These are phyloP conservation scores for Aspergillaceae sp. DNA, from an alignment of 2,329 filamentous ascomycete species.

Conservation along the genomic window DNA sequence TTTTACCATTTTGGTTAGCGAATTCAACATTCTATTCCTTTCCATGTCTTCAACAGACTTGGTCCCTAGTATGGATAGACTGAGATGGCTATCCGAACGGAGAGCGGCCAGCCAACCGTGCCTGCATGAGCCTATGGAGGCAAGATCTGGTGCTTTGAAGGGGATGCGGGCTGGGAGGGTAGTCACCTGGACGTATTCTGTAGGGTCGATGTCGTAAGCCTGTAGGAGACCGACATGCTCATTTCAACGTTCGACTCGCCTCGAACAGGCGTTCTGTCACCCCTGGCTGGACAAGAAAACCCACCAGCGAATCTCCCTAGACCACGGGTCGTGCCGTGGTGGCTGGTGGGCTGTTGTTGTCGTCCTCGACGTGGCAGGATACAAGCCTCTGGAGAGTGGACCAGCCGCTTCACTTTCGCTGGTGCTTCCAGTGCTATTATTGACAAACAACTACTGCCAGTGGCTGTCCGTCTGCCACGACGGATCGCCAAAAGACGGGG, in stretches of 20 bases:
- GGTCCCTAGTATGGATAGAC: neutral
- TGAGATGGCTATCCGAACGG: neutral
- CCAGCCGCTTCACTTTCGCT: slow-evolving; percentile 12
- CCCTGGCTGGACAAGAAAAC: too few relatives aligned
- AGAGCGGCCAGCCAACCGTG: neutral
- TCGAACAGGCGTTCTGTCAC: too few relatives aligned
- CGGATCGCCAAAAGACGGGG: too few relatives aligned
- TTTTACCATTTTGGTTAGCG: neutral
- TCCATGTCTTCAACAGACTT: slow-evolving; percentile 1
- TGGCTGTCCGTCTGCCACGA: too few relatives aligned
- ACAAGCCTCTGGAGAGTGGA: slow-evolving; percentile 8
- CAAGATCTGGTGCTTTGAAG: too few relatives aligned
- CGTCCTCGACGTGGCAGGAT: slow-evolving; percentile 15
- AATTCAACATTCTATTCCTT: neutral
- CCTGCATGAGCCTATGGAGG: neutral
- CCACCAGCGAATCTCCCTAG: neutral
- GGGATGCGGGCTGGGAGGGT: neutral
- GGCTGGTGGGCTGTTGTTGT: neutral
- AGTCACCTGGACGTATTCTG: too few relatives aligned
- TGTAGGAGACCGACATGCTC: too few relatives aligned
- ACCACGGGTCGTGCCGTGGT: neutral
- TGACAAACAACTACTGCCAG: too few relatives aligned
- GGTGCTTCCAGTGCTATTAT: neutral
- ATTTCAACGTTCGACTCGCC: too few relatives aligned
- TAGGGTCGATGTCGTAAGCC: too few relatives aligned